Conservation (phyloP, 371 early-diverging fungal genomes). For the Lichtheimia ornata region DNA sequence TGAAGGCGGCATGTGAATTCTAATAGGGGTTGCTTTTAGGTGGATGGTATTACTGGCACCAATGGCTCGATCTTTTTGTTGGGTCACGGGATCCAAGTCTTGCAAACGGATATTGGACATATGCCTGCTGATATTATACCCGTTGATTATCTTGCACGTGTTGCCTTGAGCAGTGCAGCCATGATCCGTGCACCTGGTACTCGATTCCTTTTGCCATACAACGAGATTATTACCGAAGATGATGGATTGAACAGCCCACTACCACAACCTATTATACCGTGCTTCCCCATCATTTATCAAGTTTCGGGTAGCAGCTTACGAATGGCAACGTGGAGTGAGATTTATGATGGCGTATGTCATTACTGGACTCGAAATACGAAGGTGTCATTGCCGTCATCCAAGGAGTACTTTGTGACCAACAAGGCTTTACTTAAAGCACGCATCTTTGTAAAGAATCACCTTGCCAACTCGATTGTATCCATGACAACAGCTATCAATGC, state of each 20-base stretch:
- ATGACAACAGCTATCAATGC: conserved; percentile 26
- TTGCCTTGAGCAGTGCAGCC: conserved; percentile 36
- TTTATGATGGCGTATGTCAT: conserved; percentile 34
- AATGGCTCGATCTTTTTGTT: conserved; percentile 41
- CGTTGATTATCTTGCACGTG: conserved; percentile 48
- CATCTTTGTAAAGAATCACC: conserved; percentile 41
- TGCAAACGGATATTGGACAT: conserved; percentile 41
- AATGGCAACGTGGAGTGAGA: conserved; percentile 31
- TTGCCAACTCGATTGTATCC: conserved; percentile 36
- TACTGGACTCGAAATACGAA: conserved; percentile 50
- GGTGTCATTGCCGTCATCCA: conserved; percentile 26
- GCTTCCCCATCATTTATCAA: conserved; percentile 49
- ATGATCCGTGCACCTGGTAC: conserved; percentile 33
- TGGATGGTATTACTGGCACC: conserved; percentile 62
- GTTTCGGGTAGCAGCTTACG: conserved; percentile 30
- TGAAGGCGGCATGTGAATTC: background rate
- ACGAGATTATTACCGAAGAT: conserved; percentile 30
- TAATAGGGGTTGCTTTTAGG: conserved; percentile 19
- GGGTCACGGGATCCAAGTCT: conserved; percentile 40
- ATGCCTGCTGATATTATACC: conserved; percentile 56
- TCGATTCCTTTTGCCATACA: conserved; percentile 45
- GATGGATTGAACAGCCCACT: conserved; percentile 23
- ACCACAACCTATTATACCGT: conserved; percentile 25
- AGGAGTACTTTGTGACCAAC: conserved; percentile 43
- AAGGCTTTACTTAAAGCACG: conserved; percentile 39